Percentiles rank a stretch among this genome's conserved stretches.
These are phyloP conservation scores for Endocalyx cinctus DNA, from an alignment of 2,329 filamentous ascomycete species.

Conservation along the genomic window DNA sequence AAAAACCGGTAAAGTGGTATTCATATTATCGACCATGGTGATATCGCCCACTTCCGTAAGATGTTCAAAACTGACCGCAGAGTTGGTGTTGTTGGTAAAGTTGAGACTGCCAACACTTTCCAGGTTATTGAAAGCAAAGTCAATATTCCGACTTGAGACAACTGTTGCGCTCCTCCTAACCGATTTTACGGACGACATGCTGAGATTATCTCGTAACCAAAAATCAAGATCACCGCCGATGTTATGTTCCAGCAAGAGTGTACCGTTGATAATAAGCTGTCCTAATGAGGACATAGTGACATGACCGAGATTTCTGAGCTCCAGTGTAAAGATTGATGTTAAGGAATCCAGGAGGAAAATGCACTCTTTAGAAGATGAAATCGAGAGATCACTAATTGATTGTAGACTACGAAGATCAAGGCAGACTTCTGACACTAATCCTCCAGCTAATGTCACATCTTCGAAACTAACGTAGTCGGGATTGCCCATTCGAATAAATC, in stretches of 20 bases:
- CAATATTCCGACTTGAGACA: neutral
- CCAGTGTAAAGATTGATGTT: neutral
- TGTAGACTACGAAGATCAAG: neutral
- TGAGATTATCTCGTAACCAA: too few relatives aligned
- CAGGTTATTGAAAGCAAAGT: neutral
- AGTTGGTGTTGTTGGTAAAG: slow-evolving; percentile 6
- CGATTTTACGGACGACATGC: neutral
- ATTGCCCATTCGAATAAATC: neutral
- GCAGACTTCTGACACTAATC: neutral
- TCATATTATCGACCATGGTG: slow-evolving; percentile 3
- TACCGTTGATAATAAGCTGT: neutral
- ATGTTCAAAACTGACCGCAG: slow-evolving; percentile 3
- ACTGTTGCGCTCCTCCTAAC: neutral
- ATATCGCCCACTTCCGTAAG: neutral
- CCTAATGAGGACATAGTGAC: neutral
- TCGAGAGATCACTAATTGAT: neutral
- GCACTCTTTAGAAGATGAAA: neutral
- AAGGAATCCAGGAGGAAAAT: neutral
- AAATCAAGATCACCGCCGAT: too few relatives aligned
- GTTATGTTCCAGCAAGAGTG: too few relatives aligned
- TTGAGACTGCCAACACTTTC: neutral
- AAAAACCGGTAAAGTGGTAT: slow-evolving; percentile 5
- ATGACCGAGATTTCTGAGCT: too few relatives aligned
- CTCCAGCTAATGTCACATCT: neutral
- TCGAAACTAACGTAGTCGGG: neutral